phyloP scores from a whole-genome alignment of 1,284 basidiomycete species.

The Moesziomyces sp. region DNA sequence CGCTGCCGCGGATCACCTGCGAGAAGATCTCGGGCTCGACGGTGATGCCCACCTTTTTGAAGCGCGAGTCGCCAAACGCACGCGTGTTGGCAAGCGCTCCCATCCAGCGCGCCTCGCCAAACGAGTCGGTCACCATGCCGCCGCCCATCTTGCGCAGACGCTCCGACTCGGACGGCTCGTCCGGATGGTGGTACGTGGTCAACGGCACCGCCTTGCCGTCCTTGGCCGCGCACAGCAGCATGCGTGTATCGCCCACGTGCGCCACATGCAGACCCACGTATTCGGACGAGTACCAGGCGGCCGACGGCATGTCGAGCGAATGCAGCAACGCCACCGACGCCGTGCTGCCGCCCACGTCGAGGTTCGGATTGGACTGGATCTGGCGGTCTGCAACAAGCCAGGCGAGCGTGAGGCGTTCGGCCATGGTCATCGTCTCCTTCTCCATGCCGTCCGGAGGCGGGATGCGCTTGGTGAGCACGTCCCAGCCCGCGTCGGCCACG shows the following conservation, averaged over 20 bases:
- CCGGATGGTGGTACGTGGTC: conserved; percentile 80
- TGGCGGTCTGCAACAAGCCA: conserved; percentile 63
- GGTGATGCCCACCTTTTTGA: conserved; percentile 79
- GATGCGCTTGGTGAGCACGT: conserved; percentile 39
- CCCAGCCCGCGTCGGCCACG: conserved; percentile 19
- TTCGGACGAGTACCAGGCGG: conserved; percentile 67
- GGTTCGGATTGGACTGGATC: conserved; percentile 52
- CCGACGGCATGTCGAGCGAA: conserved; percentile 78
- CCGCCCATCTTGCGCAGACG: conserved; percentile 87
- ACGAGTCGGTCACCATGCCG: conserved; percentile 90
- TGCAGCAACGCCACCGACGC: conserved; percentile 89
- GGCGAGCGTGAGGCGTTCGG: conserved; percentile 64
- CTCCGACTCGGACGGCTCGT: conserved; percentile 83
- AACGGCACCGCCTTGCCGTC: conserved; percentile 80
- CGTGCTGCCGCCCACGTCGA: conserved; percentile 77
- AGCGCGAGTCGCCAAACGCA: conserved; percentile 90
- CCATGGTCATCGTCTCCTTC: conserved; percentile 53
- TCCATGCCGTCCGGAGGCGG: conserved; percentile 48
- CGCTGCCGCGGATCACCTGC: conserved; percentile 74
- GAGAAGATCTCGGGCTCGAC: conserved; percentile 91
- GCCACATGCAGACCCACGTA: conserved; percentile 76
- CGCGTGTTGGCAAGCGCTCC: conserved; percentile 92
- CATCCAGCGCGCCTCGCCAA: conserved; percentile 96
- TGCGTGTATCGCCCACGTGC: conserved; percentile 86
- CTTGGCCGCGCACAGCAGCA: conserved; percentile 80